Conservation (phyloP, 257 asterid genomes). For the Leptodermis oblonga region DNA sequence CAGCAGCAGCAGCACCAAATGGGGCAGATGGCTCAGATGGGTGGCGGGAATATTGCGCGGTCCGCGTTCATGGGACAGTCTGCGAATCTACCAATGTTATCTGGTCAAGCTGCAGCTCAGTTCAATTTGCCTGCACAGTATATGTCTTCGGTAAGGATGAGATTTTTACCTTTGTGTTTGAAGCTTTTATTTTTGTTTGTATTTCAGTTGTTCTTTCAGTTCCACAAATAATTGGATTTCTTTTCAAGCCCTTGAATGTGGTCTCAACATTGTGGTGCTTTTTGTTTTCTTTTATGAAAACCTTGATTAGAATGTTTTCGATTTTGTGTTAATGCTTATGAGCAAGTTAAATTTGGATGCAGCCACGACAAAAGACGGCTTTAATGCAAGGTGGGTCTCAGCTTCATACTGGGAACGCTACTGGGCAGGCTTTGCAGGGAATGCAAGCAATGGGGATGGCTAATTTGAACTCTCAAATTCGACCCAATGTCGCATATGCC, state of each 20-base stretch:
- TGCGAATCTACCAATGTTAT: slow-evolving; percentile 67
- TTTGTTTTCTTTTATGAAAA: no score
- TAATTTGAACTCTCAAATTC: slow-evolving; percentile 61
- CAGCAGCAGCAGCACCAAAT: slow-evolving; percentile 33
- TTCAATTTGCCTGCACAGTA: slow-evolving; percentile 68
- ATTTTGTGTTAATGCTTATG: slow-evolving; percentile 19
- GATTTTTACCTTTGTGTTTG: neutral
- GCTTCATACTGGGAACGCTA: slow-evolving; percentile 65
- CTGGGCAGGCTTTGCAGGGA: slow-evolving; percentile 77
- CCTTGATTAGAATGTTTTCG: neutral
- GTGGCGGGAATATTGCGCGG: slow-evolving; percentile 53
- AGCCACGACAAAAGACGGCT: slow-evolving; percentile 83
- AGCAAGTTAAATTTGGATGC: slow-evolving; percentile 35
- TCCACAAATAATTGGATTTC: neutral
- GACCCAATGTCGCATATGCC: slow-evolving; percentile 56
- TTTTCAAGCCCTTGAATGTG: slow-evolving; percentile 5
- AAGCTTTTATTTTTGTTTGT: slow-evolving; percentile 1
- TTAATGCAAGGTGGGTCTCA: slow-evolving; percentile 81
- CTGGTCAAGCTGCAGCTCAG: slow-evolving; percentile 78
- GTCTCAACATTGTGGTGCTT: neutral
- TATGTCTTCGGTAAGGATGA: slow-evolving; percentile 57
- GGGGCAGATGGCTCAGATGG: slow-evolving; percentile 56
- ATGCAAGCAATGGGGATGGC: slow-evolving; percentile 73
- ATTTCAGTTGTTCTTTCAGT: slow-evolving; percentile 7
- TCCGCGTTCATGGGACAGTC: slow-evolving; percentile 76